Conservation (phyloP, 345 rosid genomes). For the Gossypium ekmanianum region DNA sequence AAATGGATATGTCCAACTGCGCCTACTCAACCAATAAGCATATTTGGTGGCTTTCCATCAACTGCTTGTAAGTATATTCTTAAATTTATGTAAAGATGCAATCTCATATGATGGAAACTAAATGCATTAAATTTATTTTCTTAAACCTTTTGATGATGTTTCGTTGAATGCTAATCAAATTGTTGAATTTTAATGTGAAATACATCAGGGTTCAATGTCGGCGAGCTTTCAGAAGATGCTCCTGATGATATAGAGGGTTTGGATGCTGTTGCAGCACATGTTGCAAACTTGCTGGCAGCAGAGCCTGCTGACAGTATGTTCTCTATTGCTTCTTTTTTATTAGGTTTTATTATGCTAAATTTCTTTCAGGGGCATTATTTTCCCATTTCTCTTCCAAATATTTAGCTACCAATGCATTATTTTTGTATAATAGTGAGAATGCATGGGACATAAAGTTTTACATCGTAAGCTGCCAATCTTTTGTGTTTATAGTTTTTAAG, state of each 20-base stretch:
- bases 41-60: constrained; percentile 97
- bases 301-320: constrained; percentile 67
- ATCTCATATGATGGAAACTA: neutral
- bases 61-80: constrained; percentile 76
- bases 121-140: neutral
- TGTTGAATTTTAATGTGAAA: constrained; percentile 13
- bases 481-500: neutral
- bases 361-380: neutral
- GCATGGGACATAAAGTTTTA: neutral
- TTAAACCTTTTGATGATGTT: constrained; percentile 1
- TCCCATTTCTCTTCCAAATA: neutral
- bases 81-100: neutral
- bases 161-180: neutral
- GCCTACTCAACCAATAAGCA: constrained; percentile 77
- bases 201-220: constrained; percentile 88
- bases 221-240: constrained; percentile 77
- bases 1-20: constrained; percentile 99
- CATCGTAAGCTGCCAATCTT: neutral
- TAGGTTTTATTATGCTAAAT: constrained; percentile 2
- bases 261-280: constrained; percentile 92
- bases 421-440: neutral
- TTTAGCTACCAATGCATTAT: constrained; percentile 4
- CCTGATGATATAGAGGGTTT: constrained; percentile 83
- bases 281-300: constrained; percentile 78
- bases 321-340: constrained; percentile 7